Evolutionary conservation across 169 alveolate species (phyloP), one percentile per base, ranked within the genome.

Genomic region (Plasmodium falciparum): DNA sequence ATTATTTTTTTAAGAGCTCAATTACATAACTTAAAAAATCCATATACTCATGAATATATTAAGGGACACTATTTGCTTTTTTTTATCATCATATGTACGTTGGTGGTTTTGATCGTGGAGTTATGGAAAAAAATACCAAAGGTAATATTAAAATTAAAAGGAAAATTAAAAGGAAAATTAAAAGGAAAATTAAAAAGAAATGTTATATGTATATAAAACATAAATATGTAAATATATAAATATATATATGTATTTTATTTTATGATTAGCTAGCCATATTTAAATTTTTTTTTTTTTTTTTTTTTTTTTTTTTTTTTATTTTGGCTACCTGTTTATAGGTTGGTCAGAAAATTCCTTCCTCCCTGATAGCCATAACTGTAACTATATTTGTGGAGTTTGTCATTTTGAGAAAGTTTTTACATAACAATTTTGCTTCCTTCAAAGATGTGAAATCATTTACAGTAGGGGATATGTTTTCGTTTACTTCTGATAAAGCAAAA

Each of bases 1-100:
- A 74, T 94, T 20, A 92, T 95, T 12, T 94, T 95, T 65, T 93
- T 93, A 63, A 90, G 75, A 69, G 97, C 97, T 11, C 97, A 95
- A 74, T 75, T 95, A 61, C 96, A 94, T 33, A 93, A 95, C 17
- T 93, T 95, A 66, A 89, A 62, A 73, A 93, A 95, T 65, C 95
- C 94, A 13, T 71, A 85, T 9, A 92, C 96, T 2, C 94, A 91
- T 33, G 88, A 76, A 29, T 95, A 93, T 63, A 59, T 93, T 3
- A 45, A 49, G 70, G 97, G 97, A 8, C n/a, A 69, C 20, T 70
- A 67, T 24, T 69, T 80, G n/a, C 72, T 80, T 29, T 80, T 66
- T 67, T 80, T 80, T 61, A 26, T 69, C 39, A 67, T 80, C 17
- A 80, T 80, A 20, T 67, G 85, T 80, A 67, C 90, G 0, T 54